Evolutionary conservation across 495 filamentous ascomycete genomes (phyloP).

Genomic region (Friedmanniomyces simplex): DNA sequence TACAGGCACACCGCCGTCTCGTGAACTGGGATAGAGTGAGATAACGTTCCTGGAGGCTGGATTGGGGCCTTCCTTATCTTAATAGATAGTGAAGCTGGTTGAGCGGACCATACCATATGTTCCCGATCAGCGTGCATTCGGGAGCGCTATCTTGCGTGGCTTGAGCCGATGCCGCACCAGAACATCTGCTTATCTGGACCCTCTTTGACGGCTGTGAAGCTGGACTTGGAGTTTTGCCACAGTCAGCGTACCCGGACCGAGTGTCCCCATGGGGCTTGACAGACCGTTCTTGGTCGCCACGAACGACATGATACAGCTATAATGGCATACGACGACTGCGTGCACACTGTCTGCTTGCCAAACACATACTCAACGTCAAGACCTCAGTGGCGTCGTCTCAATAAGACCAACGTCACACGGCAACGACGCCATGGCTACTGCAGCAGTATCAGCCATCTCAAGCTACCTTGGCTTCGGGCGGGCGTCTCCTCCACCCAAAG

Average conservation of each 20-base stretch:
- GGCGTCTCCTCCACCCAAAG: slow-evolving; percentile 37
- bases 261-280: not conserved
- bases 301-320: not conserved
- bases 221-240: not conserved
- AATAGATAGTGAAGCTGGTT: not conserved
- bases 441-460: not conserved
- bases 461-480: slow-evolving; percentile 20
- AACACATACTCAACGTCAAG: not conserved
- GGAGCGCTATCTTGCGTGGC: not conserved
- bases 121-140: not conserved
- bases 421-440: not conserved
- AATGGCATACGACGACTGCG: not conserved
- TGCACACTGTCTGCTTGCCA: not conserved
- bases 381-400: not conserved
- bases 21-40: too few species aligned
- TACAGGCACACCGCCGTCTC: too few species aligned
- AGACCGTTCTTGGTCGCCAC: not conserved
- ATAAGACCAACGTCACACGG: not conserved
- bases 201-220: not conserved
- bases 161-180: not conserved
- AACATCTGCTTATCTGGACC: not conserved
- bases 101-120: not conserved
- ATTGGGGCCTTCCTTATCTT: not conserved
- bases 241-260: slow-evolving; percentile 1
- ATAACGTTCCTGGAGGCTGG: too few species aligned